A percentile compares a stretch with the other conserved stretches of the same genome.
Evolutionary conservation across 106 monocot genomes (phyloP).

Genomic region (Allium sativum): DNA sequence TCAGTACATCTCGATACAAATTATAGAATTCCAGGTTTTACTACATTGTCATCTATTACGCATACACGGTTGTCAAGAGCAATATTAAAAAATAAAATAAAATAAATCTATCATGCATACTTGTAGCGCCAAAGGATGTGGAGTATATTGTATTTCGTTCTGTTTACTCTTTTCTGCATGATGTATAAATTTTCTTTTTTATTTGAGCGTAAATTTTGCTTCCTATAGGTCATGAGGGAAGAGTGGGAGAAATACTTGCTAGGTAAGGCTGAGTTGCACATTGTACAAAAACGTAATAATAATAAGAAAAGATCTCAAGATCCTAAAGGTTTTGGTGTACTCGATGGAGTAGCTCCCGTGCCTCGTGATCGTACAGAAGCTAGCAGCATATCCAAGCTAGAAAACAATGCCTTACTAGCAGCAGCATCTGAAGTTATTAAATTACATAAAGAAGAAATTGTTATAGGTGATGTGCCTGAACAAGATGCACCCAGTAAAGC

Average conservation of each 20-base stretch:
- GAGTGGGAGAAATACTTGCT: conserved; percentile 96
- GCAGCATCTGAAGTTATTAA: conserved; percentile 59
- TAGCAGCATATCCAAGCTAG: conserved; percentile 52
- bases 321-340: conserved; percentile 83
- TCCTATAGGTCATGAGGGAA: conserved; percentile 60
- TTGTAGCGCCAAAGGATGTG: neutral
- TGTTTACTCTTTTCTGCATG: neutral
- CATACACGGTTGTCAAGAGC: no score
- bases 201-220: neutral
- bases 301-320: conserved; percentile 49
- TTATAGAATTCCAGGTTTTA: no score
- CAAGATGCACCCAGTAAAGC: conserved; percentile 3
- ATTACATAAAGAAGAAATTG: conserved; percentile 27
- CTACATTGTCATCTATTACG: no score
- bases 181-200: neutral
- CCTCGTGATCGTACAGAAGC: conserved; percentile 39
- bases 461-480: conserved; percentile 10
- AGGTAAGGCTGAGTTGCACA: conserved; percentile 69
- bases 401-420: conserved; percentile 76
- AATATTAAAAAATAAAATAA: no score
- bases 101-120: no score
- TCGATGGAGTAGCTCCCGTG: conserved; percentile 55
- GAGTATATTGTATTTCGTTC: neutral
- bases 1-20: no score
- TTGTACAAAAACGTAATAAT: conserved; percentile 46